Conservation (phyloP, 1,284 basidiomycete genomes). For the Cutaneotrichosporon sp. region DNA sequence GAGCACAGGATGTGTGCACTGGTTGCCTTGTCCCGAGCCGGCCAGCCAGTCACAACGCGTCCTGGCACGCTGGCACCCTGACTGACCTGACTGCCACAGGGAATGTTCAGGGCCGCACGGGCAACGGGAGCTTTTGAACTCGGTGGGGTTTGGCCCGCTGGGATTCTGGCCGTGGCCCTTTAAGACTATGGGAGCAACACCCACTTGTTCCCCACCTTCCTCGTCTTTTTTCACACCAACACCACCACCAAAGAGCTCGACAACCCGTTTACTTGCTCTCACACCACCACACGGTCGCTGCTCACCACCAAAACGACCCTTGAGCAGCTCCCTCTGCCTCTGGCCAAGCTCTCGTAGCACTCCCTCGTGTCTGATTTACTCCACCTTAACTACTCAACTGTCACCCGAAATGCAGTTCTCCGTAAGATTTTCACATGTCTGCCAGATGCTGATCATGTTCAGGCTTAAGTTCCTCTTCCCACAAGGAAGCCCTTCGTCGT, state of each 20-base stretch:
- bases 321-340: conserved; percentile 13
- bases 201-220: neutral
- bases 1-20: too few relatives aligned
- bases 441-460: neutral
- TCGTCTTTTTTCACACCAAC: conserved; percentile 7
- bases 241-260: too few relatives aligned
- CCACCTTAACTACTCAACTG: conserved; percentile 2
- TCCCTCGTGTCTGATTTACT: conserved; percentile 18
- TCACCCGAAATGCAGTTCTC: neutral
- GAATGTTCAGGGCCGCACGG: too few relatives aligned
- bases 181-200: too few relatives aligned
- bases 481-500: conserved; percentile 16
- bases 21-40: too few relatives aligned
- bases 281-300: conserved; percentile 3
- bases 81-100: too few relatives aligned
- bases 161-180: too few relatives aligned
- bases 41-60: too few relatives aligned
- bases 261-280: neutral
- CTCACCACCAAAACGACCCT: neutral
- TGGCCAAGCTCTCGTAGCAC: conserved; percentile 4
- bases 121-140: too few relatives aligned
- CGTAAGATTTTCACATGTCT: neutral
- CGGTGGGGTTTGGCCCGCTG: too few relatives aligned
- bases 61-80: too few relatives aligned
- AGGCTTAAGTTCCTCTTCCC: conserved; percentile 8